Percentiles rank a stretch among this genome's conserved stretches.
phyloP scores from a whole-genome alignment of 306 rosid genomes.

The Delonix regia region DNA sequence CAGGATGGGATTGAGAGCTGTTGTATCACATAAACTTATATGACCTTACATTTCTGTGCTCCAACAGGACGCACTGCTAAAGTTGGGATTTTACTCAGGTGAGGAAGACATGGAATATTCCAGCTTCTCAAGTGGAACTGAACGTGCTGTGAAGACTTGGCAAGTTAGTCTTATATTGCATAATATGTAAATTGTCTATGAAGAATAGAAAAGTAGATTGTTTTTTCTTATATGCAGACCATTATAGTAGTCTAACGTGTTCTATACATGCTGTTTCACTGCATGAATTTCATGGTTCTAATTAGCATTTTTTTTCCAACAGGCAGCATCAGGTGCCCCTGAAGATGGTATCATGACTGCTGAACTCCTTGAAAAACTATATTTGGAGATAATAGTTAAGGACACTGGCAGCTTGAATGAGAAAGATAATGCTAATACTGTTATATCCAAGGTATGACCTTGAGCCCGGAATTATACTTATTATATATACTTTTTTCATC shows the following conservation, averaged over 20 bases:
- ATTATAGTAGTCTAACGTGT: not conserved
- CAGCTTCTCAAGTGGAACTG: slow-evolving; percentile 84
- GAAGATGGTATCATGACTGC: slow-evolving; percentile 88
- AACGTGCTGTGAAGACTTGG: slow-evolving; percentile 97
- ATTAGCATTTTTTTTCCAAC: slow-evolving; percentile 34
- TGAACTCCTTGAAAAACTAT: slow-evolving; percentile 74
- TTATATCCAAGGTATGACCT: slow-evolving; percentile 51
- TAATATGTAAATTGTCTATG: not conserved
- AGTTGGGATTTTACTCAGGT: slow-evolving; percentile 86
- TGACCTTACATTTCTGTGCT: not conserved
- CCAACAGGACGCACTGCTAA: slow-evolving; percentile 75
- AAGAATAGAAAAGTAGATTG: not conserved
- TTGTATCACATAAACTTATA: slow-evolving; percentile 17
- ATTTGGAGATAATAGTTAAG: slow-evolving; percentile 37
- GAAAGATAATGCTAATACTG: slow-evolving; percentile 32
- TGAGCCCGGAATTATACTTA: not conserved
- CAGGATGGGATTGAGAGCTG: not conserved
- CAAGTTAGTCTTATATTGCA: slow-evolving; percentile 65
- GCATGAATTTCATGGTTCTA: slow-evolving; percentile 21
- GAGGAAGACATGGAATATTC: slow-evolving; percentile 92
- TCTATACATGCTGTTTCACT: not conserved
- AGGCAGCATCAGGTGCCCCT: slow-evolving; percentile 65
- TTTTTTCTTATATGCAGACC: slow-evolving; percentile 2
- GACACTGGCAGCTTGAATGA: slow-evolving; percentile 37
- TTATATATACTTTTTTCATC: slow-evolving; percentile 12